Base-by-base conservation (phyloP, 768 basidiomycete genomes). In the Rhizopogon vinicolor region DNA sequence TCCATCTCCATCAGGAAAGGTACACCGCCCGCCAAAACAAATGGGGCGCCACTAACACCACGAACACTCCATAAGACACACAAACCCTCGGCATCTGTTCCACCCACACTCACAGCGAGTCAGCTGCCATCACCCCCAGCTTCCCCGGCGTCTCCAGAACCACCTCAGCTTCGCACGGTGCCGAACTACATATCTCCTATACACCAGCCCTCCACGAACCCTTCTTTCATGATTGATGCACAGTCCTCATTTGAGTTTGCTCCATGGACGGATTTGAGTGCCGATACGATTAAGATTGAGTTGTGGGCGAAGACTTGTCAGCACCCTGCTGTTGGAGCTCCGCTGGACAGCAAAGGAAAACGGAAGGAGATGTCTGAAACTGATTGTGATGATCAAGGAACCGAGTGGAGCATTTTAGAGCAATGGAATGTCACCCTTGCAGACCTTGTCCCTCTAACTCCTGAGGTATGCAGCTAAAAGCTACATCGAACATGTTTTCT, bases 161-260 rank as follows among this genome's bases (percentile, higher is more conserved):
- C 53, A 35, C 48, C 41, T 50, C 43, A 49, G 14, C 61, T 59
- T 39, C 63, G 59, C 10, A 54, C 60, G 42, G 64, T 70, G 9
- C 84, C 89, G 3, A 81, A 89, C 63, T 94, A 85, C 67, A 78
- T 93, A 46, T 96, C 93, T 2, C 78, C 82, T 0, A 77, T 91
- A 48, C 93, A 93, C 66, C 78, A 75, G 22, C 88, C 92, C 4
- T 95, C 93, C 1, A 93, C 88, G 1, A 90, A 93, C 66, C 94
- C 94, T 1, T 69, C 75, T 22, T 96, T 93, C 62, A 53, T 75
- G 1, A 71, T 89, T 16, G 85, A 93, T 62, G 66, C 76, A 7
- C 72, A 64, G 13, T 73, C 78, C 5, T 67, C 74, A 33, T 69
- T 68, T 28, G 84, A 86, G 48, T 86, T 86, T 63, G 75, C 80